A percentile compares a stretch with the other conserved stretches of the same genome.
Conservation (phyloP, 306 rosid genomes). For the Mucuna pruriens region DNA sequence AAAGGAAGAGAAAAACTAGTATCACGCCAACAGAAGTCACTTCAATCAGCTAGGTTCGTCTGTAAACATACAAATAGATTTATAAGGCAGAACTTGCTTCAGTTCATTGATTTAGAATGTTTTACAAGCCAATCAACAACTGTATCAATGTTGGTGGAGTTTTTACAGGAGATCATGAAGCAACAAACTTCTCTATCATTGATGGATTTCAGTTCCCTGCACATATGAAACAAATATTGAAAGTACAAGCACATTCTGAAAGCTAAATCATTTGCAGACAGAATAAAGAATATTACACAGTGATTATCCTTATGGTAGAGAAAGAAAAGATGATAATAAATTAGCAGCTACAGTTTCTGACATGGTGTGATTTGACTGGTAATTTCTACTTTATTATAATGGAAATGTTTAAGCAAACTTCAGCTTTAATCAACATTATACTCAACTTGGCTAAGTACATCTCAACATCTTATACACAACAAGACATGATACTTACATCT, state of each 20-base stretch:
- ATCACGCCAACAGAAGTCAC: conserved; percentile 6
- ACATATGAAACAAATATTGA: conserved; percentile 26
- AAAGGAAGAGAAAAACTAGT: conserved; percentile 4
- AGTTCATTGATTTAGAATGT: conserved; percentile 67
- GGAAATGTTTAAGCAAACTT: conserved; percentile 6
- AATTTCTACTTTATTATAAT: too few species aligned
- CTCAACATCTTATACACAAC: neutral
- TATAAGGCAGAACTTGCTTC: conserved; percentile 42
- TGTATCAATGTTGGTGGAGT: conserved; percentile 62
- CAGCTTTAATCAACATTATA: neutral
- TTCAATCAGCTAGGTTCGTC: conserved; percentile 31
- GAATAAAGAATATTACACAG: neutral
- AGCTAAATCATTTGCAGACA: neutral
- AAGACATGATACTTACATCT: conserved; percentile 57
- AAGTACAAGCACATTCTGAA: too few species aligned
- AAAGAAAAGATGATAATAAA: neutral
- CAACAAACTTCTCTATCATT: conserved; percentile 69
- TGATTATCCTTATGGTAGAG: neutral
- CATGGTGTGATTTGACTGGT: too few species aligned
- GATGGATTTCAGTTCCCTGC: conserved; percentile 69
- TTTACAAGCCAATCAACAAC: conserved; percentile 68
- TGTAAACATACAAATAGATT: conserved; percentile 24
- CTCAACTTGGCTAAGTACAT: neutral
- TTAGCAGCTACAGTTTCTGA: neutral
- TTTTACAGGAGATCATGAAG: conserved; percentile 79